A percentile compares a stretch with the other conserved stretches of the same genome.
phyloP scores from a whole-genome alignment of 2,329 filamentous ascomycete species.

The Cytospora schulzeri region DNA sequence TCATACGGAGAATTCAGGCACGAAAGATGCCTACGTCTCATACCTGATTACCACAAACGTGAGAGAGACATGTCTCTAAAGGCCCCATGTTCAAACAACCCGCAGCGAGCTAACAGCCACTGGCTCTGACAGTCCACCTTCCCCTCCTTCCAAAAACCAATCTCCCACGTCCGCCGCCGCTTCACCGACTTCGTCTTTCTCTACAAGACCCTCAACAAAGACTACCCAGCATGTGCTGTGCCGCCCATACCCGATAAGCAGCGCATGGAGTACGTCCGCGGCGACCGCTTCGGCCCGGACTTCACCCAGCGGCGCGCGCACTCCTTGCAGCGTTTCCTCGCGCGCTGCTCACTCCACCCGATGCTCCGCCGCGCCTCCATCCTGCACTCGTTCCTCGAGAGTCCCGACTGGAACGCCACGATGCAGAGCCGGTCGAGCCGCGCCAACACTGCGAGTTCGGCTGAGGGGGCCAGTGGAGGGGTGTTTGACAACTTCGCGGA shows the following conservation, averaged over 20 bases:
- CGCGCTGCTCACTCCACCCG: slow-evolving; percentile 83
- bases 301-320: slow-evolving; percentile 88
- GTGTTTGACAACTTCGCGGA: slow-evolving; percentile 96
- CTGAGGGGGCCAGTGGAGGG: slow-evolving; percentile 57
- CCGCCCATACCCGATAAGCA: slow-evolving; percentile 97
- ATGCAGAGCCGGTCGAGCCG: slow-evolving; percentile 80
- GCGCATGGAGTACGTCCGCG: slow-evolving; percentile 97
- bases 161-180: slow-evolving; percentile 79
- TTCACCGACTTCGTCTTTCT: slow-evolving; percentile 99
- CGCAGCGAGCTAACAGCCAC: not conserved
- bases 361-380: slow-evolving; percentile 81
- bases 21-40: slow-evolving; percentile 94
- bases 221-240: slow-evolving; percentile 89
- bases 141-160: slow-evolving; percentile 82
- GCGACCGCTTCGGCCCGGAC: slow-evolving; percentile 90
- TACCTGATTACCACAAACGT: slow-evolving; percentile 93
- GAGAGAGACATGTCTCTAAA: slow-evolving; percentile 30
- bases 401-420: slow-evolving; percentile 92
- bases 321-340: slow-evolving; percentile 88
- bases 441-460: slow-evolving; percentile 46
- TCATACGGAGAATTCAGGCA: slow-evolving; percentile 93
- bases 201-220: slow-evolving; percentile 83
- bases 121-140: slow-evolving; percentile 74
- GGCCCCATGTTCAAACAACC: slow-evolving; percentile 1
- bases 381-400: slow-evolving; percentile 88